Evolutionary conservation across 257 asterid species (phyloP), one percentile per base, ranked within the genome.

Genomic region (Penstemon davidsonii): DNA sequence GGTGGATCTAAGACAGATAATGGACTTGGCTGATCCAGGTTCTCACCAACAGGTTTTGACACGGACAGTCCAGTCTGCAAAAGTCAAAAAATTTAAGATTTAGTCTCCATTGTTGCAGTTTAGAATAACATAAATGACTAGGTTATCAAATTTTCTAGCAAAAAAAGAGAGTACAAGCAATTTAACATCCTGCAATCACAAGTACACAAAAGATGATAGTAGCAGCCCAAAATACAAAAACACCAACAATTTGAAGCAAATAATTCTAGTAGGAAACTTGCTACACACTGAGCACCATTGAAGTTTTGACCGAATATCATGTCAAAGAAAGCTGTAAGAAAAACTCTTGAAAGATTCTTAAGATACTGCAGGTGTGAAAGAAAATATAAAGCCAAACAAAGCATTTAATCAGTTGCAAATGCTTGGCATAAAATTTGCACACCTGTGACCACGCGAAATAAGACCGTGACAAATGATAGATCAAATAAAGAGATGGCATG

Each of bases 21-120:
- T 62, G 97, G 96, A 81, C 99, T 90, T 63, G 96, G 97, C 56
- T 93, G 96, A 50, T 88, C 96, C 83, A 80, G 96, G 70, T 81
- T 88, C 70, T 90, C 97, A 61, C 72, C 72, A 72, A 68, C 55
- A 74, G 76, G 68, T 64, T 82, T 85, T 19, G 68, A 63, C 25
- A 64, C 41, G 7, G 76, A 67, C 4, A 82, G 45, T 64, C 63
- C 80, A 39, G 67, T 68, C 97, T 91, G 88, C 81, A 80, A 68
- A 74, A 54, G 63, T 7, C 19, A 56, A 70, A 72, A 41, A 65
- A 4, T 36, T 50, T 55, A 58, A 10, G 47, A 41, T 66, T 47
- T 40, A 41, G 51, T 64, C 68, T 60, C 37, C 60, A 62, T 11
- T 49, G 42, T 59, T 45, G 46, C 36, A 47, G 7, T 49, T 10